phyloP scores from a whole-genome alignment of 176 grass and related monocot species.

The Carex pumila region DNA sequence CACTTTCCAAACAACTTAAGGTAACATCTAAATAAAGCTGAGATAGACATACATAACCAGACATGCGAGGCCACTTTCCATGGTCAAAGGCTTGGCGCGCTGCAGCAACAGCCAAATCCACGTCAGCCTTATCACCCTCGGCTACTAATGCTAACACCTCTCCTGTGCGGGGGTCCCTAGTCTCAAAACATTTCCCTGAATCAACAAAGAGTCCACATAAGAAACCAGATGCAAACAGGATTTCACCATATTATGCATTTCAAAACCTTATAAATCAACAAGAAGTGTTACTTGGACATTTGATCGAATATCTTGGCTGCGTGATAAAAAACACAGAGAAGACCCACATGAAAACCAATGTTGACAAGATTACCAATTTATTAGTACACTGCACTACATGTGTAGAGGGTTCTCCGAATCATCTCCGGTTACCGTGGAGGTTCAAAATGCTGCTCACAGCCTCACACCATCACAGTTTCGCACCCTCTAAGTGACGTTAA shows the following conservation, averaged over 20 bases:
- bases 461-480: no score
- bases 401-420: no score
- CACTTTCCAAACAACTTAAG: neutral
- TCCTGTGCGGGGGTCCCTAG: conserved; percentile 57
- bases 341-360: neutral
- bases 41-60: conserved; percentile 39
- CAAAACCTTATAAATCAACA: neutral
- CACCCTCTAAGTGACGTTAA: no score
- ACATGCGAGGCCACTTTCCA: conserved; percentile 67
- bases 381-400: no score
- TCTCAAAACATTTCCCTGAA: conserved; percentile 52
- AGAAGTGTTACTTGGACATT: neutral
- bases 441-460: no score
- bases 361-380: no score
- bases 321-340: neutral
- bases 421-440: no score
- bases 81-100: conserved; percentile 64
- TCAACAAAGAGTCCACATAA: neutral
- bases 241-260: neutral
- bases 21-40: neutral
- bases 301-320: neutral
- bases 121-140: conserved; percentile 54
- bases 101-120: conserved; percentile 46
- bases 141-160: conserved; percentile 42
- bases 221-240: neutral